These are phyloP conservation scores for Inosperma sp. DNA, from an alignment of 768 basidiomycete genomes.

Conservation along the genomic window DNA sequence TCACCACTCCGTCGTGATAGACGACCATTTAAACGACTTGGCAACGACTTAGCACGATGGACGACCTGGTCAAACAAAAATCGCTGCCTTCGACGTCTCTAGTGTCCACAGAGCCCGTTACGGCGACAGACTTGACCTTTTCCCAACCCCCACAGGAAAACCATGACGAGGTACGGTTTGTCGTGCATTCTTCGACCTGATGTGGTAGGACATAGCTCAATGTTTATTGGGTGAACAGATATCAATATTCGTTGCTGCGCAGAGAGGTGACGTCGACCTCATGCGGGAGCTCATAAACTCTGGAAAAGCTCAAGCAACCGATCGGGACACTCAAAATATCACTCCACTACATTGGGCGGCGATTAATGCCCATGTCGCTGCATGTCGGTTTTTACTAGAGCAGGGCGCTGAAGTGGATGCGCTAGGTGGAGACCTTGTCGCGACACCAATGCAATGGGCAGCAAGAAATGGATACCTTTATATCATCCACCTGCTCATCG, in stretches of 20 bases:
- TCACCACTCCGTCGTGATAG: slow-evolving; percentile 3
- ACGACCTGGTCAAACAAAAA: slow-evolving; percentile 44
- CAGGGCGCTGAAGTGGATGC: slow-evolving; percentile 95
- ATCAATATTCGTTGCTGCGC: slow-evolving; percentile 80
- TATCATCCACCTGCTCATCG: slow-evolving; percentile 86
- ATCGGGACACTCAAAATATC: slow-evolving; percentile 86
- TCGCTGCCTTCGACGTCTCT: slow-evolving; percentile 46
- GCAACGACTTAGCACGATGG: slow-evolving; percentile 27
- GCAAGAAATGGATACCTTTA: slow-evolving; percentile 96
- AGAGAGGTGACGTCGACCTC: slow-evolving; percentile 72
- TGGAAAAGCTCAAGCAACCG: slow-evolving; percentile 64
- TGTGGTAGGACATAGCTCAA: slow-evolving; percentile 2
- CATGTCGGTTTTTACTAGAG: slow-evolving; percentile 83
- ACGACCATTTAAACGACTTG: background rate
- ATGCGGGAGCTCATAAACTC: slow-evolving; percentile 67
- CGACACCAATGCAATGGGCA: slow-evolving; percentile 98
- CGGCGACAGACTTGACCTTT: slow-evolving; percentile 45
- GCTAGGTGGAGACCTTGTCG: slow-evolving; percentile 87
- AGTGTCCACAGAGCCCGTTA: slow-evolving; percentile 44
- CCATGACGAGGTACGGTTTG: slow-evolving; percentile 36
- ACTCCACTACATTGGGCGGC: slow-evolving; percentile 98
- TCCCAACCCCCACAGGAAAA: slow-evolving; percentile 33
- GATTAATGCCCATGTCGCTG: slow-evolving; percentile 90
- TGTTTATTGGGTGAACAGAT: slow-evolving; percentile 30
- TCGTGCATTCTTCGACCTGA: background rate